These are phyloP conservation scores for Solanum raphanifolium DNA, from an alignment of 257 asterid species.

Conservation along the genomic window DNA sequence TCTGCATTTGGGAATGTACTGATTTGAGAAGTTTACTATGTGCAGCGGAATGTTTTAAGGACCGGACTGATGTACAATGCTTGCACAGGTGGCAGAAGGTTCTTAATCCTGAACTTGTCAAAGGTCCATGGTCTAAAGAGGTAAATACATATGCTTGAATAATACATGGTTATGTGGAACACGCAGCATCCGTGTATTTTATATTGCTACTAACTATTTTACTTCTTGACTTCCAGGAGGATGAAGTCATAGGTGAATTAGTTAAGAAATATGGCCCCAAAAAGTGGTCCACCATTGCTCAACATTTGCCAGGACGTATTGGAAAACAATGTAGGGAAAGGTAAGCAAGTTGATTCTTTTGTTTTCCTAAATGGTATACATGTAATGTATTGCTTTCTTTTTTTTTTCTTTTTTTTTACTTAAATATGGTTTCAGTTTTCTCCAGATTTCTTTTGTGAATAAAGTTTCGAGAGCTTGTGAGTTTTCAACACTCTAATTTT, in stretches of 20 bases:
- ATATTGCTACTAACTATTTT: background rate
- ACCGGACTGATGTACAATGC: constrained; percentile 85
- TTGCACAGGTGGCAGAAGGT: constrained; percentile 98
- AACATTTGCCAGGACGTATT: constrained; percentile 93
- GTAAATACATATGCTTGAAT: constrained; percentile 12
- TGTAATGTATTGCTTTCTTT: background rate
- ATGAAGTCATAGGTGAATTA: constrained; percentile 60
- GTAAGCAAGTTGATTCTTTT: constrained; percentile 20
- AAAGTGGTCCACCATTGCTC: constrained; percentile 96
- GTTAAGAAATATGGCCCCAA: constrained; percentile 76
- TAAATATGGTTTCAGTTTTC: background rate
- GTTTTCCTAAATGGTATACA: background rate
- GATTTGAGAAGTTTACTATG: background rate
- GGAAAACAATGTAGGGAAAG: constrained; percentile 98
- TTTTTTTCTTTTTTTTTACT: background rate
- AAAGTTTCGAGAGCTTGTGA: background rate
- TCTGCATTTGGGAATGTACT: background rate
- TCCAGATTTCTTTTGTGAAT: background rate
- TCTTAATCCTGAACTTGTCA: constrained; percentile 88
- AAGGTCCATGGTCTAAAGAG: constrained; percentile 98
- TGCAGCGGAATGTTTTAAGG: constrained; percentile 88
- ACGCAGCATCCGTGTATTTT: background rate
- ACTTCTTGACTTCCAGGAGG: constrained; percentile 51
- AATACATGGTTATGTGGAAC: background rate
- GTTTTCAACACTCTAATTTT: background rate